Evolutionary conservation across 2,329 filamentous ascomycete genomes (phyloP).

Genomic region (Dothidotthia symphoricarpi): DNA sequence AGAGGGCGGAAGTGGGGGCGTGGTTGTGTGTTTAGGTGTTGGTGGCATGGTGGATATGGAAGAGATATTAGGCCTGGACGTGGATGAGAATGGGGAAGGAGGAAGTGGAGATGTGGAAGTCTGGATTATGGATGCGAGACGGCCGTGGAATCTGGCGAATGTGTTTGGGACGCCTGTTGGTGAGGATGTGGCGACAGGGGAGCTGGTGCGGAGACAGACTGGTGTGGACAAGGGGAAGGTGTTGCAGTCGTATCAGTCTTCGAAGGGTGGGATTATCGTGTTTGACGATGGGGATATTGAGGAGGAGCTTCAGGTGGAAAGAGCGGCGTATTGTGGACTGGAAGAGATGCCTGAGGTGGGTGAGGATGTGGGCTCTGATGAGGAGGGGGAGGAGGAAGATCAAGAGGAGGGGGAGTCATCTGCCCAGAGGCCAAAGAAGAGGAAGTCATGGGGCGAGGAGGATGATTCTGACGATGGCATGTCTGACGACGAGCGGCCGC

Average conservation of each 20-base stretch:
- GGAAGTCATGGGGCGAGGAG: constrained; percentile 52
- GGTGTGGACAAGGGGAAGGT: constrained; percentile 76
- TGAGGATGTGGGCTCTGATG: constrained; percentile 64
- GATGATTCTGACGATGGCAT: constrained; percentile 62
- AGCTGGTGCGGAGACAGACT: constrained; percentile 52
- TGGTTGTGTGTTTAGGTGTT: constrained; percentile 89
- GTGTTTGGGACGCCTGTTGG: constrained; percentile 69
- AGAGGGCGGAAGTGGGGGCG: constrained; percentile 78
- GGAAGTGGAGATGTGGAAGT: constrained; percentile 83
- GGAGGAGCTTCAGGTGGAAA: constrained; percentile 71
- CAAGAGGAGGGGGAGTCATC: constrained; percentile 35
- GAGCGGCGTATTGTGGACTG: constrained; percentile 80
- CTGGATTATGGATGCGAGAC: constrained; percentile 87
- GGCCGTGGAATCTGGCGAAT: constrained; percentile 93
- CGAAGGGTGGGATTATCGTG: constrained; percentile 84
- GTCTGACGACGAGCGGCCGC: constrained; percentile 72
- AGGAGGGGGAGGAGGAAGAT: constrained; percentile 49
- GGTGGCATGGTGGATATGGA: constrained; percentile 89
- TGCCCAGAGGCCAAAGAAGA: constrained; percentile 40
- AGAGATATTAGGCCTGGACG: constrained; percentile 71
- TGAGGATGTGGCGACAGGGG: constrained; percentile 48
- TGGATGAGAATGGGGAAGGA: constrained; percentile 61
- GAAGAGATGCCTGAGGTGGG: constrained; percentile 88
- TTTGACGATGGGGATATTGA: constrained; percentile 96
- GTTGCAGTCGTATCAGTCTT: constrained; percentile 68